Evolutionary conservation across 176 grass and related monocot genomes (phyloP), one percentile per base, ranked within the genome.

Genomic region (Puya raimondii): DNA sequence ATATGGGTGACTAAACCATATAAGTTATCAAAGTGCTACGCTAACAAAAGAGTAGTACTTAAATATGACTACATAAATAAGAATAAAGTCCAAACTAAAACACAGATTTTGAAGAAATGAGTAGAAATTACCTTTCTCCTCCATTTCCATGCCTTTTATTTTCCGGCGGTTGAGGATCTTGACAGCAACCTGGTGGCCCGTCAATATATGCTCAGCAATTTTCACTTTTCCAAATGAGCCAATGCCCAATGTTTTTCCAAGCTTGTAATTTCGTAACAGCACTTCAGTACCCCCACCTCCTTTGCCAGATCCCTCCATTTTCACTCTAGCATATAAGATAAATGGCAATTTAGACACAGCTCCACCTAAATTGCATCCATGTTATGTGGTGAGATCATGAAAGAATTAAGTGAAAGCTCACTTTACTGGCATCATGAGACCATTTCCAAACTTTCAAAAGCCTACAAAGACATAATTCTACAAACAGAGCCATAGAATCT

Each of bases 151-250:
- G 80, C 49, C 61, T 87, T 66, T 82, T 20, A 87, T 87, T 68
- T 87, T 87, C 9, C 80, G 85, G 23, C 80, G 79, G 48, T 87
- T 87, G 12, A 87, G 80, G 63, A 87, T 87, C 76, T 87, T 87
- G 26, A 87, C 70, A 17, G 85, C 85, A 53, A 87, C 85, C 72
- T 82, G 82, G 21, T 87, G 85, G 9, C 85, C 80, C 26, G 80
- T 87, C 23, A 70, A 68, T 27, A 82, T 82, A 72, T 87, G 85
- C 72, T 87, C 85, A 0, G 85, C 85, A 12, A 87, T 87, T 66
- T 87, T 87, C 47, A 87, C 85, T 49, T 87, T 87, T 23, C 85
- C 85, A 8, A 87, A 87, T 10, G 85, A 82, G 0, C 85, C 85
- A 20, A 87, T 87, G 63, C 85, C 85, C 53, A 87, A 53, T 5